Conservation (phyloP, 495 filamentous ascomycete genomes). For the Aspergillus nanangensis region DNA sequence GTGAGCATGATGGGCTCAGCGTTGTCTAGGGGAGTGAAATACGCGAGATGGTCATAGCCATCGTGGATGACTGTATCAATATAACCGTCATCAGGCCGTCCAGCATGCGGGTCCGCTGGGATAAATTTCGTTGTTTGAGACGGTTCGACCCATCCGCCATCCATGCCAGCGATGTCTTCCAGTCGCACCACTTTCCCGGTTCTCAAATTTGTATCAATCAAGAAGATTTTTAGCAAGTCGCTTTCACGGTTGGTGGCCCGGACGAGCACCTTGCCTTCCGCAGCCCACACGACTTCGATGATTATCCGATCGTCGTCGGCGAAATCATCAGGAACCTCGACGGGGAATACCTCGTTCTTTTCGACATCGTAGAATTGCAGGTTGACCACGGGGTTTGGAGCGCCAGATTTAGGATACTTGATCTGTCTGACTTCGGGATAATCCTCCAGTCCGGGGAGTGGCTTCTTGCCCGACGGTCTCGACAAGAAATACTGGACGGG, state of each 20-base stretch:
- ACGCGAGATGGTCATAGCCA: conserved; percentile 86
- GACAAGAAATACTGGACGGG: conserved; percentile 92
- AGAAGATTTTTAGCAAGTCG: conserved; percentile 77
- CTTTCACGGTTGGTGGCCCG: conserved; percentile 93
- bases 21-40: conserved; percentile 89
- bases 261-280: conserved; percentile 69
- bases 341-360: conserved; percentile 73
- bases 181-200: conserved; percentile 76
- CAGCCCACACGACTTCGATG: conserved; percentile 90
- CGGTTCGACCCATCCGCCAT: conserved; percentile 97
- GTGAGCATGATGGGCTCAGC: conserved; percentile 78
- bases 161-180: conserved; percentile 71
- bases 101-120: conserved; percentile 74
- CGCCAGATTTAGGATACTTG: conserved; percentile 96
- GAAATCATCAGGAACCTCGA: conserved; percentile 75
- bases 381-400: conserved; percentile 85
- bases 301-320: conserved; percentile 79
- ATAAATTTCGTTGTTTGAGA: conserved; percentile 82
- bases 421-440: conserved; percentile 90
- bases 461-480: conserved; percentile 72
- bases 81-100: conserved; percentile 80
- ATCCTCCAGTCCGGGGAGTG: conserved; percentile 69
- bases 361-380: conserved; percentile 84
- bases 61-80: conserved; percentile 87
- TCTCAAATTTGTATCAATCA: conserved; percentile 73